Percentiles rank a stretch among this genome's conserved stretches.
phyloP scores from a whole-genome alignment of 305 asterid species.

The Fraxinus platypoda region DNA sequence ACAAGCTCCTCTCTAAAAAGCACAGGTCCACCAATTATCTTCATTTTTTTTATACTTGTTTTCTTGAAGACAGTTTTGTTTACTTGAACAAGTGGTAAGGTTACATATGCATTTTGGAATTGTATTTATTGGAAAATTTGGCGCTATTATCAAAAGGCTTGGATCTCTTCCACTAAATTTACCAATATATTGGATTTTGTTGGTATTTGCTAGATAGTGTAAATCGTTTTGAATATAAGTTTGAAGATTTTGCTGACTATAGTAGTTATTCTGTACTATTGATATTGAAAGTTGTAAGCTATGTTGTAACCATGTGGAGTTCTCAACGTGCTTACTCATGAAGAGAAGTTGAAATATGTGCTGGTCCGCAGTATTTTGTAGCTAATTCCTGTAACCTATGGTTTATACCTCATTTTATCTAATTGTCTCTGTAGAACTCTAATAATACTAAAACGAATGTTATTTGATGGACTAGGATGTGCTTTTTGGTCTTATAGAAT shows the following conservation, averaged over 20 bases:
- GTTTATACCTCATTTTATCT: background rate
- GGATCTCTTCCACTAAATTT: background rate
- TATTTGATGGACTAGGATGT: background rate
- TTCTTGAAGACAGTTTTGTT: background rate
- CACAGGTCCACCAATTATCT: conserved; percentile 40
- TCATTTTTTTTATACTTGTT: background rate
- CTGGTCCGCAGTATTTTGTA: background rate
- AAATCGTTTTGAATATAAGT: background rate
- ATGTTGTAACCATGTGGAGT: background rate
- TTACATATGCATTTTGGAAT: background rate
- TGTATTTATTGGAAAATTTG: background rate
- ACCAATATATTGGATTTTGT: background rate
- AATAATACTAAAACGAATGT: background rate
- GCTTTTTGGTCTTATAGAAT: background rate
- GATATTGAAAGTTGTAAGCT: background rate
- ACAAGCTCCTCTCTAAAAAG: conserved; percentile 90
- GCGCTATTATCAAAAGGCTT: background rate
- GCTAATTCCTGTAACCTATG: background rate
- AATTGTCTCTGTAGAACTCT: background rate
- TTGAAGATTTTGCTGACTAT: background rate
- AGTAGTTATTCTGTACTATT: background rate
- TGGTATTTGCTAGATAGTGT: background rate
- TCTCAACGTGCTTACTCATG: background rate
- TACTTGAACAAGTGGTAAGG: background rate
- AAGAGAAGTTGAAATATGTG: background rate